These are phyloP conservation scores for Gyromitra esculenta DNA, from an alignment of 2,329 filamentous ascomycete species.

Conservation along the genomic window DNA sequence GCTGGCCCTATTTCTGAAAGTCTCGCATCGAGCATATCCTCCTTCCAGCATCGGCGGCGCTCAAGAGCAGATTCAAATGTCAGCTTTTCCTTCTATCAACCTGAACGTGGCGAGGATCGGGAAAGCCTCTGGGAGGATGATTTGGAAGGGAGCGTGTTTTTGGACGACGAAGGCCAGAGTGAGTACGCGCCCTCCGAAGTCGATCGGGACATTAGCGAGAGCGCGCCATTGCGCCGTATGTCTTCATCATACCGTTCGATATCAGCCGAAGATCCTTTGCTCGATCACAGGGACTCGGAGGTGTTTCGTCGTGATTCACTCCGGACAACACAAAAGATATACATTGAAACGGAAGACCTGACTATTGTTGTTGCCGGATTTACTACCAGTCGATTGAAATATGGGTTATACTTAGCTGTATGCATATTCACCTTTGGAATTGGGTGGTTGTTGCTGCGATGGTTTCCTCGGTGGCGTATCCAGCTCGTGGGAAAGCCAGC, in stretches of 20 bases:
- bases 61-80: conserved; percentile 81
- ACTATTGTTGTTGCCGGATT: conserved; percentile 95
- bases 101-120: conserved; percentile 72
- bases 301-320: conserved; percentile 71
- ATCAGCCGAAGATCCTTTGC: conserved; percentile 72
- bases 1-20: conserved; percentile 94
- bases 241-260: conserved; percentile 70
- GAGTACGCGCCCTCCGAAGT: conserved; percentile 62
- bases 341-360: conserved; percentile 91
- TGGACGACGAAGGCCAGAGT: conserved; percentile 62
- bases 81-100: conserved; percentile 87
- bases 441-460: conserved; percentile 84
- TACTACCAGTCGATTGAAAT: conserved; percentile 76
- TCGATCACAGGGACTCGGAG: conserved; percentile 76
- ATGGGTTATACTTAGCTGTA: conserved; percentile 73
- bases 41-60: conserved; percentile 81
- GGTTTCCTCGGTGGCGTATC: conserved; percentile 89
- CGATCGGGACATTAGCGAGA: conserved; percentile 62
- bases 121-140: conserved; percentile 64
- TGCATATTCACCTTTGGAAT: conserved; percentile 79
- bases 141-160: conserved; percentile 61
- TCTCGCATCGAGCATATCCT: conserved; percentile 91
- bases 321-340: conserved; percentile 85
- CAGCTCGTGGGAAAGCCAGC: conserved; percentile 75
- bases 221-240: conserved; percentile 67